These are phyloP conservation scores for Aspergillus neoniger DNA, from an alignment of 2,329 filamentous ascomycete genomes.

Conservation along the genomic window DNA sequence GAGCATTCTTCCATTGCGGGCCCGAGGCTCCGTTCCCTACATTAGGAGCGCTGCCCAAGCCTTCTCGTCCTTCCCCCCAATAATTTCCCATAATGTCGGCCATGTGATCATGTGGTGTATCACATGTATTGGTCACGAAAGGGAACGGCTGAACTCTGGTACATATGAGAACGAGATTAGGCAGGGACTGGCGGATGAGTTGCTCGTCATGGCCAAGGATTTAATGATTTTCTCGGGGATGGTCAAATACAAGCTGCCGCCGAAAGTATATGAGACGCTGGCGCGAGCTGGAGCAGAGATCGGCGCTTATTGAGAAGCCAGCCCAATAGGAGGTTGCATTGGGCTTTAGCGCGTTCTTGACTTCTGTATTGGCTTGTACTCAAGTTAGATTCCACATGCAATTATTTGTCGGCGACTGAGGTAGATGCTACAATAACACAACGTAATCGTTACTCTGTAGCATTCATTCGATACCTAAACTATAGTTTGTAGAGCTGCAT, in stretches of 20 bases:
- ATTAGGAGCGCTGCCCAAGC: slow-evolving; percentile 80
- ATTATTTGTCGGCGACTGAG: background rate
- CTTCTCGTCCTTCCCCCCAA: slow-evolving; percentile 75
- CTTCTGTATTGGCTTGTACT: too few relatives aligned
- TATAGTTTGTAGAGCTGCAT: too few relatives aligned
- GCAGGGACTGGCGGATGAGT: slow-evolving; percentile 61
- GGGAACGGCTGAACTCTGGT: slow-evolving; percentile 67
- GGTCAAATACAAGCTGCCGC: slow-evolving; percentile 86
- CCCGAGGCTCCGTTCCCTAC: slow-evolving; percentile 70
- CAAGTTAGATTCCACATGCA: too few relatives aligned
- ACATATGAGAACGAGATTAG: slow-evolving; percentile 64
- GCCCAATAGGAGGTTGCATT: background rate
- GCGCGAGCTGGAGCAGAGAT: slow-evolving; percentile 75
- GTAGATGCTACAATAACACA: background rate
- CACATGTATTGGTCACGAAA: slow-evolving; percentile 76
- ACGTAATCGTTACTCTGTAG: background rate
- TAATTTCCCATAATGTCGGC: slow-evolving; percentile 85
- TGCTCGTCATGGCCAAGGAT: slow-evolving; percentile 82
- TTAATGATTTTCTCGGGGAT: slow-evolving; percentile 92
- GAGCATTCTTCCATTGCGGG: slow-evolving; percentile 76
- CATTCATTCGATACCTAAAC: too few relatives aligned
- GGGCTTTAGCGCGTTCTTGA: background rate
- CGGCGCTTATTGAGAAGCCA: slow-evolving; percentile 40
- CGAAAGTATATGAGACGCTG: slow-evolving; percentile 82
- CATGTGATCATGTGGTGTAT: slow-evolving; percentile 94